Percentiles rank a stretch among this genome's conserved stretches.
Conservation (phyloP, 768 basidiomycete genomes). For the Cystobasidium ongulense region DNA sequence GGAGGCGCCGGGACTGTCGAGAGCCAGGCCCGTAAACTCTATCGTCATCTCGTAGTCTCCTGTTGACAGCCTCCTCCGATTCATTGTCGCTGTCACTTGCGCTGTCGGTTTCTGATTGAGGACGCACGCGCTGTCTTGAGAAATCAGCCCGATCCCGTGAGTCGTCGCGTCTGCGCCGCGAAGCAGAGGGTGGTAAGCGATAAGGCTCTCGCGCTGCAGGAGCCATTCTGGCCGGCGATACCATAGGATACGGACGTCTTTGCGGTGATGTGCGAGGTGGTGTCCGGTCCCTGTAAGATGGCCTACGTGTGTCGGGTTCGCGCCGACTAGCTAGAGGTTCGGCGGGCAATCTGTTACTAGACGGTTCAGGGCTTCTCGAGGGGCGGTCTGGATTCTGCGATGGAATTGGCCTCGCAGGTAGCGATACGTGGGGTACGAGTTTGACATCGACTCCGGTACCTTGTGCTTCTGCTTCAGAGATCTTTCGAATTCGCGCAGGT, state of each 20-base stretch:
- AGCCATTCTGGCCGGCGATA: neutral
- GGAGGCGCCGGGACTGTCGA: neutral
- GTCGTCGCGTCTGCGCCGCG: neutral
- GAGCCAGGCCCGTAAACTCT: neutral
- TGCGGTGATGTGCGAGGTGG: neutral
- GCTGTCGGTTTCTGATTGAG: neutral
- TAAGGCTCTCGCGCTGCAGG: neutral
- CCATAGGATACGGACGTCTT: neutral
- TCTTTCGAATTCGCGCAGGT: neutral
- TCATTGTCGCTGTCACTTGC: neutral
- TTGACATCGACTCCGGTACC: neutral
- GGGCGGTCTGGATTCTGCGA: neutral
- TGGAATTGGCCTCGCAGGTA: neutral
- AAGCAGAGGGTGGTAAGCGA: neutral
- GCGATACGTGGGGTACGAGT: neutral
- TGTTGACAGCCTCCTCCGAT: neutral
- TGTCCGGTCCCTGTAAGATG: neutral
- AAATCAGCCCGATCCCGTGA: neutral
- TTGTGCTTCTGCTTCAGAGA: neutral
- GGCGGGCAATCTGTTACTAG: neutral
- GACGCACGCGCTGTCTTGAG: neutral
- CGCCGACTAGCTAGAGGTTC: neutral
- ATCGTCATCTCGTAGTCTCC: constrained; percentile 3
- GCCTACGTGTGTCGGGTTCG: neutral
- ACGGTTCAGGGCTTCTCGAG: neutral